Evolutionary conservation across 495 filamentous ascomycete species (phyloP), one percentile per base, ranked within the genome.

Genomic region (Glarea lozoyensis): DNA sequence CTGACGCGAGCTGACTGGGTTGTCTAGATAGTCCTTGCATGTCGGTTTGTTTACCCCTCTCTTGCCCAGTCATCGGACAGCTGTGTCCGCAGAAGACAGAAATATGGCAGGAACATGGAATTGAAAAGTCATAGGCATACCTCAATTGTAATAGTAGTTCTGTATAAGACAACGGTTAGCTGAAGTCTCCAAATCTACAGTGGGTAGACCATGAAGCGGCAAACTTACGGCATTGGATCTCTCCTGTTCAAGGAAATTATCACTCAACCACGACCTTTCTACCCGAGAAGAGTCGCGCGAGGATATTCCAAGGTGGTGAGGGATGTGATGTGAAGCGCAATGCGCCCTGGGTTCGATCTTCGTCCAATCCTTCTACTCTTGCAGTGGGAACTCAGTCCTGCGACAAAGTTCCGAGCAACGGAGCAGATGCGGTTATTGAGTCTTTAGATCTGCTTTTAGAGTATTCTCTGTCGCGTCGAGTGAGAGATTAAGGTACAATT

Each of bases 201-300:
- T 33, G n/a, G 15, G 23, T 15, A 25, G 34, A 57, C n/a, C 6
- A 25, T 11, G 18, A 21, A 22, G 9, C 24, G 19, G 46, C 45
- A 41, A 30, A 60, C 69, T 65, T 63, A 73, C 68, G 68, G 62
- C 69, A 70, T 73, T 67, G 64, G 60, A 54, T 60, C 62, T 52
- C 58, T 45, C 55, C 38, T 41, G 46, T 43, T 50, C 37, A 43
- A 47, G 47, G 54, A 57, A 60, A 60, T 58, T 59, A 63, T 63
- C 49, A 53, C 64, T 61, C 58, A 37, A 37, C 7, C 35, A 46
- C 59, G 49, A 64, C 59, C n/a, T 54, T 61, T 61, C 56, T 58
- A 49, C 53, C 46, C 47, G 52, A 54, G 55, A 55, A 56, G 50
- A 60, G 57, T 55, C 58, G 59, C 52, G 58, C 53, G 54, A 61